Conservation (phyloP, 345 rosid genomes). For the Salix caprea region DNA sequence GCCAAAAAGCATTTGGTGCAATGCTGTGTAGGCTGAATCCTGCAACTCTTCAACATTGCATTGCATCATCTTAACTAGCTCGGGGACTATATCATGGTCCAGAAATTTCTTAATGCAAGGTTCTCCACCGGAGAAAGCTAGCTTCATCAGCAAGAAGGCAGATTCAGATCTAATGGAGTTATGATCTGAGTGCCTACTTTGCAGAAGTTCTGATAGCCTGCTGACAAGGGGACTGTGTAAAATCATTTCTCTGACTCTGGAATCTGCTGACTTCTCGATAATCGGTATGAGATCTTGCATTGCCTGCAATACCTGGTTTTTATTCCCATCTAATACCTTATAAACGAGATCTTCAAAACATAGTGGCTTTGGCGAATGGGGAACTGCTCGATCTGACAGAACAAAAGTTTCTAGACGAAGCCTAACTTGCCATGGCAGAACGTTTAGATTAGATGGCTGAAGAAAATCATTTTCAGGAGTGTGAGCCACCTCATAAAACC, state of each 20-base stretch:
- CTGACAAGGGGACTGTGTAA: not conserved
- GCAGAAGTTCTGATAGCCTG: not conserved
- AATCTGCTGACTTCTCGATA: not conserved
- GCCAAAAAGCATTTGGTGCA: not conserved
- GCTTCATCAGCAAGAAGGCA: not conserved
- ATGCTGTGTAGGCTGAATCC: not conserved
- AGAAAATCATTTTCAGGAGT: not conserved
- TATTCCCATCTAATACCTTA: not conserved
- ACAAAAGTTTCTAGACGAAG: not conserved
- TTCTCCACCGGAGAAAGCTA: not conserved
- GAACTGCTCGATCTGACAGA: not conserved
- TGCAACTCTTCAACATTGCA: not conserved
- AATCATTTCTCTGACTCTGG: not conserved
- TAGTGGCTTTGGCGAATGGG: not conserved
- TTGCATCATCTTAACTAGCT: not conserved
- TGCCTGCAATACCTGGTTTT: not conserved
- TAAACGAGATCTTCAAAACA: not conserved
- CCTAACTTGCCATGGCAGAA: not conserved
- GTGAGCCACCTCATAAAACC: not conserved
- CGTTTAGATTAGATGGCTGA: not conserved
- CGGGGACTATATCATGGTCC: not conserved
- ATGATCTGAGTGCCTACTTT: not conserved
- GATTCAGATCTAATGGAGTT: not conserved
- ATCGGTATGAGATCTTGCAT: not conserved
- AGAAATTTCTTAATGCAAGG: not conserved